Evolutionary conservation across 2,329 filamentous ascomycete species (phyloP), one percentile per base, ranked within the genome.

Genomic region (Domatiomyces catenatus): DNA sequence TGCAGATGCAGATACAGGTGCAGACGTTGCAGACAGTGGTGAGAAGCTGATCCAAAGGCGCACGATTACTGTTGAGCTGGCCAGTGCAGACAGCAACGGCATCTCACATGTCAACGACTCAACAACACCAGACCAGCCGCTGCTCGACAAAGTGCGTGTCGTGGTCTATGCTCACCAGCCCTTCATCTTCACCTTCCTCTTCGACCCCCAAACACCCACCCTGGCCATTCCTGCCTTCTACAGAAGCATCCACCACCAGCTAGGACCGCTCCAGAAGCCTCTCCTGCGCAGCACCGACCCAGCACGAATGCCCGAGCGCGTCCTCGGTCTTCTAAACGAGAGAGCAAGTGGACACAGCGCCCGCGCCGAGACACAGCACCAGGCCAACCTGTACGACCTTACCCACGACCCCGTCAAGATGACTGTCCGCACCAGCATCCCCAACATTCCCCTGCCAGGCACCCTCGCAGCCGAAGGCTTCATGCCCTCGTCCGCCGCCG

Each of bases 391-490:
- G 42, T 79, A 75, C 62, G 76, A 81, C 56, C 67, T 82, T 7
- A 70, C 81, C 45, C 81, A 74, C 59, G 79, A 82, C 59, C 76
- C 78, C 1, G 64, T 67, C 5, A 75, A 74, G 28, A 62, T 78
- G 1, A 79, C 77, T 0, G 65, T 81, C 3, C 76, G 79, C 51
- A 76, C 76, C 18, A 77, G 72, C n/a, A 71, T 83, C 17, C 79
- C 79, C 5, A 80, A 81, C 55, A 81, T 83, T 48, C 77, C 79
- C 0, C 69, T 75, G 19, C 74, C 76, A 0, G 71, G 68, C 47
- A 58, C 55, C 24, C 54, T 59, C 22, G 57, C 57, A 17, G 57
- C 57, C 5, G 57, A 60, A 42, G 56, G 56, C 15, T 50, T 56
- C 19, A 52, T 54, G 26, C 18, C 26, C n/a, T 28, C 49, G 6